Evolutionary conservation across 1,284 basidiomycete genomes (phyloP).

Genomic region (Marasmius tenuissimus): DNA sequence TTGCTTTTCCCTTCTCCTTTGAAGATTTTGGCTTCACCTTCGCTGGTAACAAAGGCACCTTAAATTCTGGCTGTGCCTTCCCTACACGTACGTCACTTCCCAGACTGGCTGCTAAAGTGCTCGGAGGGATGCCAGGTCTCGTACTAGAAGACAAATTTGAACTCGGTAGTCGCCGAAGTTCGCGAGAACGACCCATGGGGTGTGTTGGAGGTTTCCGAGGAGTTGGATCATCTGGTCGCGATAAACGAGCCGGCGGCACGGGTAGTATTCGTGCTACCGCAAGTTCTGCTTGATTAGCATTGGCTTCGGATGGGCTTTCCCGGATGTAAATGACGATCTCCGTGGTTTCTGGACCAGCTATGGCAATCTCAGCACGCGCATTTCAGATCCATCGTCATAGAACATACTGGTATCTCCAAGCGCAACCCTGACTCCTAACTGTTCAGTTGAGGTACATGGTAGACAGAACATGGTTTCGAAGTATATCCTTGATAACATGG

Average conservation of each 20-base stretch:
- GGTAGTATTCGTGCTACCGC: conserved; percentile 59
- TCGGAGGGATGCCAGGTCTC: conserved; percentile 18
- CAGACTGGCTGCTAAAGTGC: conserved; percentile 25
- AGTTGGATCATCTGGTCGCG: conserved; percentile 76
- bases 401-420: conserved; percentile 65
- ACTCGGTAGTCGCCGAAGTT: conserved; percentile 28
- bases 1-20: conserved; percentile 33
- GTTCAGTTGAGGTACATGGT: conserved; percentile 24
- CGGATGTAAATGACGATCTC: conserved; percentile 71
- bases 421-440: conserved; percentile 61
- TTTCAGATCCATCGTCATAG: background rate
- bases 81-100: conserved; percentile 36
- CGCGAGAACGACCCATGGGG: conserved; percentile 26
- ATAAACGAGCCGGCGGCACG: conserved; percentile 43
- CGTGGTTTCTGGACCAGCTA: conserved; percentile 64
- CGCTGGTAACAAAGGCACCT: conserved; percentile 47
- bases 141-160: conserved; percentile 27
- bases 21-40: conserved; percentile 26
- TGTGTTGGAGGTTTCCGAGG: conserved; percentile 60
- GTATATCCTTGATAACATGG: conserved; percentile 59
- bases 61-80: conserved; percentile 33
- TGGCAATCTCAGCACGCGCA: background rate
- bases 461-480: conserved; percentile 72
- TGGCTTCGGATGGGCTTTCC: conserved; percentile 20
- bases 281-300: conserved; percentile 27